phyloP scores from a whole-genome alignment of 805 yeast species.

The Candida nonsorbophila region DNA sequence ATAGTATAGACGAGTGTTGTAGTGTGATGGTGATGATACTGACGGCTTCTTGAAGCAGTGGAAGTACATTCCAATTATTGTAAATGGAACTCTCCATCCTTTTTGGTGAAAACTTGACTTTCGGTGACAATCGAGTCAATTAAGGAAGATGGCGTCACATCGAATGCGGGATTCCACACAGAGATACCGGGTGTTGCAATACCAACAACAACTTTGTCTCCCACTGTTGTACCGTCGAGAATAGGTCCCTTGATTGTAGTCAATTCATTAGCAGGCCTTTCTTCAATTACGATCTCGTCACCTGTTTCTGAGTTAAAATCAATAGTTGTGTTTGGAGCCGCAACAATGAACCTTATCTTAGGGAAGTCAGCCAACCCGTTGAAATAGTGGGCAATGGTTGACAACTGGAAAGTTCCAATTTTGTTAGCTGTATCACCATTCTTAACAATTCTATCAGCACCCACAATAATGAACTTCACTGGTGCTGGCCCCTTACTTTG shows the following conservation, averaged over 20 bases:
- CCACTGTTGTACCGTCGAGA: conserved; percentile 21
- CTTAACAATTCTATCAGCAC: conserved; percentile 89
- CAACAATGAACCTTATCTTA: conserved; percentile 75
- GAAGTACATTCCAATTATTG: conserved; percentile 6
- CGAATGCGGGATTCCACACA: conserved; percentile 97
- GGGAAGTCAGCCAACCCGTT: conserved; percentile 10
- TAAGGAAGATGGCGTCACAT: conserved; percentile 77
- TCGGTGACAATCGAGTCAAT: conserved; percentile 93
- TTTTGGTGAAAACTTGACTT: conserved; percentile 48
- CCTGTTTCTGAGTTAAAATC: conserved; percentile 67
- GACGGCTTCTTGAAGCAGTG: too few relatives aligned
- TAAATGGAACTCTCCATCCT: conserved; percentile 49
- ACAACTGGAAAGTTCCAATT: conserved; percentile 89
- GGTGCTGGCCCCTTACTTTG: conserved; percentile 40
- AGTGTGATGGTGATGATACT: too few relatives aligned
- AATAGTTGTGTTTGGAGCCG: conserved; percentile 91
- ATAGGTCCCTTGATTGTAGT: conserved; percentile 64
- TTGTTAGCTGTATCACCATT: conserved; percentile 97
- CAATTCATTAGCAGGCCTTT: conserved; percentile 77
- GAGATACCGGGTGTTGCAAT: conserved; percentile 79
- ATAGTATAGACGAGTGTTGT: too few relatives aligned
- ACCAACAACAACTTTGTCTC: conserved; percentile 51
- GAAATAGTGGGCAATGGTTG: conserved; percentile 59
- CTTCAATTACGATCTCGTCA: conserved; percentile 75
- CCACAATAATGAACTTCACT: conserved; percentile 84